phyloP scores from a whole-genome alignment of 2,329 filamentous ascomycete genomes.

The Helicocarpus griseus region DNA sequence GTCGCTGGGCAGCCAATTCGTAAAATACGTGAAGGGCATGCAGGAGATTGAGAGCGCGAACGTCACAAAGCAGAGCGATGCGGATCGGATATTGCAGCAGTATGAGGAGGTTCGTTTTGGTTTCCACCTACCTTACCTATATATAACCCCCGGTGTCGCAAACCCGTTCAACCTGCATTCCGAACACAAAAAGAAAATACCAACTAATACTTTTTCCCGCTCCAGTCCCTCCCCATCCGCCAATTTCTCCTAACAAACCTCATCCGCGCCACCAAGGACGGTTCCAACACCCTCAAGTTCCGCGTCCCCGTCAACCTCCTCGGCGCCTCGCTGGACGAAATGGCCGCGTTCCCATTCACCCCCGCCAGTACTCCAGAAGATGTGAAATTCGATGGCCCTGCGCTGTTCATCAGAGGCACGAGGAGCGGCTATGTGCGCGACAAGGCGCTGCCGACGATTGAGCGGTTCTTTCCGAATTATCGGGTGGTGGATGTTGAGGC shows the following conservation, averaged over 20 bases:
- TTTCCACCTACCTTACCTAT: not conserved
- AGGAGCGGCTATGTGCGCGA: slow-evolving; percentile 22
- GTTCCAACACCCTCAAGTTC: slow-evolving; percentile 57
- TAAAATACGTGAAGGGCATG: slow-evolving; percentile 55
- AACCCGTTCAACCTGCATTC: no score
- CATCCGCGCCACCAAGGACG: slow-evolving; percentile 41
- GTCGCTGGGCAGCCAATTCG: slow-evolving; percentile 59
- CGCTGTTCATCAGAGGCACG: slow-evolving; percentile 54
- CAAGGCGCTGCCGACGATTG: slow-evolving; percentile 20
- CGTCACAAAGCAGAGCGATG: slow-evolving; percentile 62
- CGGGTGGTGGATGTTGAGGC: slow-evolving; percentile 62
- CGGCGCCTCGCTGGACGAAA: slow-evolving; percentile 55
- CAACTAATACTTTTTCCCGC: slow-evolving; percentile 10
- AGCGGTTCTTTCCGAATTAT: slow-evolving; percentile 66
- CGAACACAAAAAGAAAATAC: no score
- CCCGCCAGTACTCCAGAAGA: slow-evolving; percentile 48
- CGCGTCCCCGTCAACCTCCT: slow-evolving; percentile 69
- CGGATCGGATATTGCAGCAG: slow-evolving; percentile 65
- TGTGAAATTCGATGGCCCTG: slow-evolving; percentile 59
- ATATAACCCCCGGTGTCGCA: no score
- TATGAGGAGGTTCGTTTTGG: slow-evolving; percentile 54
- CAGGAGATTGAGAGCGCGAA: slow-evolving; percentile 61
- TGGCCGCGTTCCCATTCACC: slow-evolving; percentile 84
- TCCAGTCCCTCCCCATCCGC: slow-evolving; percentile 61
- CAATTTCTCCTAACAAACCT: slow-evolving; percentile 91